A percentile compares a stretch with the other conserved stretches of the same genome.
These are phyloP conservation scores for Cryomyces antarcticus DNA, from an alignment of 495 filamentous ascomycete genomes.

Conservation along the genomic window DNA sequence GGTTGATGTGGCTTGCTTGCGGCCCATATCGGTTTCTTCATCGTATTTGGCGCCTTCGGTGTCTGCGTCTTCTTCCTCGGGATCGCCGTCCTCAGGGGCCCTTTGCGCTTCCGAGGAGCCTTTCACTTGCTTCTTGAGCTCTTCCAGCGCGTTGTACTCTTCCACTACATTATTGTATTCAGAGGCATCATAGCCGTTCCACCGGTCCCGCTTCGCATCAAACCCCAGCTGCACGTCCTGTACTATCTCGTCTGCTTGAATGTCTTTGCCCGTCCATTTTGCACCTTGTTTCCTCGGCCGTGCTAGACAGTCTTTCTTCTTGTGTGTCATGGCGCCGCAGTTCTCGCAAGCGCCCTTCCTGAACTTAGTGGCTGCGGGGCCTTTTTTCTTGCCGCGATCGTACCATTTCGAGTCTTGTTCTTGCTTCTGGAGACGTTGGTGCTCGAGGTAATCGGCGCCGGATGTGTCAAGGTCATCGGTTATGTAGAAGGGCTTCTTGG, in stretches of 20 bases:
- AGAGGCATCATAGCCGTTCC: constrained; percentile 85
- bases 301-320: constrained; percentile 79
- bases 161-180: constrained; percentile 73
- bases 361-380: constrained; percentile 80
- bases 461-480: constrained; percentile 44
- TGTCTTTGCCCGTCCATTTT: constrained; percentile 80
- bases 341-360: constrained; percentile 97
- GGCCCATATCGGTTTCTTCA: constrained; percentile 92
- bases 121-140: constrained; percentile 41
- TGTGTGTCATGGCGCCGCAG: constrained; percentile 92
- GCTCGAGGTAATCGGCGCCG: constrained; percentile 79
- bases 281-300: constrained; percentile 80
- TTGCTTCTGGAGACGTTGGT: constrained; percentile 71
- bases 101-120: constrained; percentile 7
- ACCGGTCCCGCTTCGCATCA: constrained; percentile 96
- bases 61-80: constrained; percentile 31
- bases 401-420: constrained; percentile 70
- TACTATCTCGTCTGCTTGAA: constrained; percentile 78
- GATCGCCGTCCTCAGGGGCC: constrained; percentile 5
- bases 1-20: constrained; percentile 73
- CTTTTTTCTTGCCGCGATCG: constrained; percentile 60
- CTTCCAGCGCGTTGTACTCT: constrained; percentile 72
- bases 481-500: constrained; percentile 92
- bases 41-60: constrained; percentile 62
- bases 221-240: constrained; percentile 73